These are phyloP conservation scores for Solanum hybrid DNA, from an alignment of 305 asterid genomes.

Conservation along the genomic window DNA sequence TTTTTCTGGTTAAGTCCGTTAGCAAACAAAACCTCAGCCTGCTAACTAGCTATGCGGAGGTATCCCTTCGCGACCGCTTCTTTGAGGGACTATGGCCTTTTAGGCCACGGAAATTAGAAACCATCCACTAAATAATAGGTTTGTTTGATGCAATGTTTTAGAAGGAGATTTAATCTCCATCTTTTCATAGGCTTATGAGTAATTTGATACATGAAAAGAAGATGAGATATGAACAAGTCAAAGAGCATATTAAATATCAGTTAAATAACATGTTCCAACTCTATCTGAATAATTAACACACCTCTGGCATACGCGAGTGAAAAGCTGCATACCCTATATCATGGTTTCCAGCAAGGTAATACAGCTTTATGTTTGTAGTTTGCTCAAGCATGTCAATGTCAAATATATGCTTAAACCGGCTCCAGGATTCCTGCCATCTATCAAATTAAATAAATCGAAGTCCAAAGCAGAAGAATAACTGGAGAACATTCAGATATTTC, in stretches of 20 bases:
- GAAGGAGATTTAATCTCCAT: neutral
- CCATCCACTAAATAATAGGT: neutral
- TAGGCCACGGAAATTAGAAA: neutral
- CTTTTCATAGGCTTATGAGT: neutral
- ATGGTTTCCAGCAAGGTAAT: slow-evolving; percentile 86
- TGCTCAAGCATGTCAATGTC: slow-evolving; percentile 55
- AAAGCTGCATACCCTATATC: slow-evolving; percentile 74
- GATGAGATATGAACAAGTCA: neutral
- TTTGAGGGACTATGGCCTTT: slow-evolving; percentile 2
- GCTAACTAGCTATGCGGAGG: slow-evolving; percentile 8
- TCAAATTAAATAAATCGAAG: slow-evolving; percentile 1
- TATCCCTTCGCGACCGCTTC: slow-evolving; percentile 4
- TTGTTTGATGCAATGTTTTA: neutral
- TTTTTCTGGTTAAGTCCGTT: slow-evolving; percentile 39
- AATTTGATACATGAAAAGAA: neutral
- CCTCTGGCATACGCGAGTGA: slow-evolving; percentile 62
- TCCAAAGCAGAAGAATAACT: neutral
- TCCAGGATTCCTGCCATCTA: slow-evolving; percentile 79
- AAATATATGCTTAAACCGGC: slow-evolving; percentile 84
- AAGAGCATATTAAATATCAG: neutral
- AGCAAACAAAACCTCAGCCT: slow-evolving; percentile 21
- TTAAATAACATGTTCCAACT: neutral
- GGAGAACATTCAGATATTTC: neutral
- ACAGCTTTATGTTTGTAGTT: slow-evolving; percentile 36
- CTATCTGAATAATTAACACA: slow-evolving; percentile 12